Percentiles rank a stretch among this genome's conserved stretches.
Conservation (phyloP, 768 basidiomycete genomes). For the Trametes villosa region DNA sequence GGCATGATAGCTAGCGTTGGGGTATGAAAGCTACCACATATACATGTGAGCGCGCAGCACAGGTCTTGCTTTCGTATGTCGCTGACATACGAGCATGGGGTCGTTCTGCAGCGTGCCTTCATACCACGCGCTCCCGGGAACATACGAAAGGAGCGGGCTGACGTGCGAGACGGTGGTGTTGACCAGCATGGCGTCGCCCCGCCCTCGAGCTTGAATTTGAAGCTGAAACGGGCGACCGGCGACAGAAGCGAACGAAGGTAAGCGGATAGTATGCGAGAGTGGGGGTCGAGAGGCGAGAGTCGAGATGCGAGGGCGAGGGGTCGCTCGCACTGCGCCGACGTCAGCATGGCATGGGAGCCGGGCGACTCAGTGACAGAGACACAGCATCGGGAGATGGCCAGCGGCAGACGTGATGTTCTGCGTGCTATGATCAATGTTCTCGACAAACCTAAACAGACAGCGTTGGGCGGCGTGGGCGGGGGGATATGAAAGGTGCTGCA, state of each 20-base stretch:
- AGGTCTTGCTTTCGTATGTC: not conserved
- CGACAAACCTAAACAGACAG: constrained; percentile 9
- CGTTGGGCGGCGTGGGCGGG: too few relatives aligned
- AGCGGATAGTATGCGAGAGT: not conserved
- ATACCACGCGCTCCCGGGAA: constrained; percentile 29
- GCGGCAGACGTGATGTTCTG: not conserved
- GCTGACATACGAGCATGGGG: constrained; percentile 14
- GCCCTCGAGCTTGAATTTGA: not conserved
- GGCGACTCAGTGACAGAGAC: constrained; percentile 8
- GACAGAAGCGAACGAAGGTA: not conserved
- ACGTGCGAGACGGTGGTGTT: constrained; percentile 29
- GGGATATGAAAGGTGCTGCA: too few relatives aligned
- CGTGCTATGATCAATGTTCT: not conserved
- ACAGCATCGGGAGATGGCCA: constrained; percentile 6
- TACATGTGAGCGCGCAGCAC: not conserved
- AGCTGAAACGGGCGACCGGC: not conserved
- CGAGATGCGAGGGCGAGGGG: constrained; percentile 3
- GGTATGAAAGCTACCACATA: not conserved
- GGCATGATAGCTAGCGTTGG: constrained; percentile 19
- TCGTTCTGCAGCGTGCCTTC: constrained; percentile 12
- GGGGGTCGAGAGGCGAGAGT: too few relatives aligned
- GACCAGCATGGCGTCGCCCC: constrained; percentile 7
- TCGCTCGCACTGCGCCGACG: not conserved
- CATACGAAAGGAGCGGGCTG: constrained; percentile 29
- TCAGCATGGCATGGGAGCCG: not conserved